Evolutionary conservation across 2,329 filamentous ascomycete genomes (phyloP).

Genomic region (Penicillium sp.): DNA sequence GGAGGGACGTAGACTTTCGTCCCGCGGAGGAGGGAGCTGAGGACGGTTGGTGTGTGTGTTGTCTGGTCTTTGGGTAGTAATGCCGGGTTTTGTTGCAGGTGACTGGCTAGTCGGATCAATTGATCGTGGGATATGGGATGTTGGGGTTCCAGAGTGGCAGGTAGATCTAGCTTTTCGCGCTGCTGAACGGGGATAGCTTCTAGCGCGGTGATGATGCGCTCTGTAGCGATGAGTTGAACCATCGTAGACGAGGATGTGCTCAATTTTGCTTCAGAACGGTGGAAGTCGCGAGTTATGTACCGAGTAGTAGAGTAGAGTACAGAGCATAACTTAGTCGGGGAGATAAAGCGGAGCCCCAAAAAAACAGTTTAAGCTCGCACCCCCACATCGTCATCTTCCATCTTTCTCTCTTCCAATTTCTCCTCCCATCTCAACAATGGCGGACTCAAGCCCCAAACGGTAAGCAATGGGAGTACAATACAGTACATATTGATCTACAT

Average conservation of each 20-base stretch:
- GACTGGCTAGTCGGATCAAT: conserved; percentile 37
- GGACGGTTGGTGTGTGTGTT: conserved; percentile 36
- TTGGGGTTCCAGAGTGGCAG: conserved; percentile 27
- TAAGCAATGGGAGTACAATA: too few species aligned
- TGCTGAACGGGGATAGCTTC: conserved; percentile 32
- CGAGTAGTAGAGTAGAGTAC: too few species aligned
- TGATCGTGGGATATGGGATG: conserved; percentile 44
- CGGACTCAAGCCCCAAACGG: conserved; percentile 29
- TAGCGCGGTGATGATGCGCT: conserved; percentile 39
- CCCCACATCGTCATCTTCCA: conserved; percentile 23
- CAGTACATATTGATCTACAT: too few species aligned
- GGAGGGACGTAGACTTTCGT: conserved; percentile 72
- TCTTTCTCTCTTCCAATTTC: conserved; percentile 15
- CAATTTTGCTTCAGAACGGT: too few species aligned
- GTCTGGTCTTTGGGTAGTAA: conserved; percentile 11
- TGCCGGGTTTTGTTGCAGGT: conserved; percentile 22
- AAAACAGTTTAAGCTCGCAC: conserved; percentile 27
- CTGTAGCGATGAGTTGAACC: conserved; percentile 43
- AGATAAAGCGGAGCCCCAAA: conserved; percentile 20
- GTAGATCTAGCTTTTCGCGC: conserved; percentile 36
- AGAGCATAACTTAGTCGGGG: background rate
- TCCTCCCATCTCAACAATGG: conserved; percentile 27
- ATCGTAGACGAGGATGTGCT: conserved; percentile 22
- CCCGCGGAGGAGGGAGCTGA: conserved; percentile 70
- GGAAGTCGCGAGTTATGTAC: too few species aligned